phyloP scores from a whole-genome alignment of 2,329 filamentous ascomycete genomes.

The Colletotrichum endophyticum region DNA sequence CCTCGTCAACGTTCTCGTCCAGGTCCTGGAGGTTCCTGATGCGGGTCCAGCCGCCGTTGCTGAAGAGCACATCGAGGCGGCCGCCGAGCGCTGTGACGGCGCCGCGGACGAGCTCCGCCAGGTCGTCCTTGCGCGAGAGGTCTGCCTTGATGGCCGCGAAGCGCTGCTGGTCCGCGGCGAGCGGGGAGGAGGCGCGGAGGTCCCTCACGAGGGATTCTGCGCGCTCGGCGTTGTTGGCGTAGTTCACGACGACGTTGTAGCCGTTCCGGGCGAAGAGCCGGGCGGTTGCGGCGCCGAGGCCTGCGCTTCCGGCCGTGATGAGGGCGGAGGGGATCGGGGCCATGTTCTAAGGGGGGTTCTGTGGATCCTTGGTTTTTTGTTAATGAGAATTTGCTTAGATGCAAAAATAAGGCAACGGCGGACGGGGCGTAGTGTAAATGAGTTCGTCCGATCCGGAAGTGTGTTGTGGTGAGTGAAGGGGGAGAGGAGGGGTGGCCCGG shows the following conservation, averaged over 20 bases:
- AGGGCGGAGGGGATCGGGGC: slow-evolving; percentile 18
- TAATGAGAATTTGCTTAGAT: neutral
- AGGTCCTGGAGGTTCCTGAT: slow-evolving; percentile 50
- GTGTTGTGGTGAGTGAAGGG: neutral
- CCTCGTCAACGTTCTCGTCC: slow-evolving; percentile 51
- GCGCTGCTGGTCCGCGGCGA: slow-evolving; percentile 25
- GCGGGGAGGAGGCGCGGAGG: slow-evolving; percentile 45
- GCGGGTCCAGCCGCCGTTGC: slow-evolving; percentile 69
- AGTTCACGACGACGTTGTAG: slow-evolving; percentile 72
- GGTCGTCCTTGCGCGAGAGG: slow-evolving; percentile 63
- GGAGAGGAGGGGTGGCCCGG: neutral
- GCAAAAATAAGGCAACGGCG: neutral
- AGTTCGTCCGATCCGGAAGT: neutral
- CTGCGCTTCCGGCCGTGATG: slow-evolving; percentile 50
- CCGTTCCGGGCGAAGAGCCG: slow-evolving; percentile 66
- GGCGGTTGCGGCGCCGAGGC: slow-evolving; percentile 66
- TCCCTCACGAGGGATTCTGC: slow-evolving; percentile 60
- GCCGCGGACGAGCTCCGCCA: slow-evolving; percentile 62
- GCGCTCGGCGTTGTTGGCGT: slow-evolving; percentile 57
- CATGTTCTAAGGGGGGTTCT: neutral
- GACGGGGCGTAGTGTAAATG: neutral
- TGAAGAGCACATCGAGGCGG: slow-evolving; percentile 77
- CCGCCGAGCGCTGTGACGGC: slow-evolving; percentile 59
- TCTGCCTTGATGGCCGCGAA: slow-evolving; percentile 69
- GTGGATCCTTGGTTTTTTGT: neutral